These are phyloP conservation scores for Limonium bicolor DNA, from an alignment of 148 eudicot genomes.

Conservation along the genomic window DNA sequence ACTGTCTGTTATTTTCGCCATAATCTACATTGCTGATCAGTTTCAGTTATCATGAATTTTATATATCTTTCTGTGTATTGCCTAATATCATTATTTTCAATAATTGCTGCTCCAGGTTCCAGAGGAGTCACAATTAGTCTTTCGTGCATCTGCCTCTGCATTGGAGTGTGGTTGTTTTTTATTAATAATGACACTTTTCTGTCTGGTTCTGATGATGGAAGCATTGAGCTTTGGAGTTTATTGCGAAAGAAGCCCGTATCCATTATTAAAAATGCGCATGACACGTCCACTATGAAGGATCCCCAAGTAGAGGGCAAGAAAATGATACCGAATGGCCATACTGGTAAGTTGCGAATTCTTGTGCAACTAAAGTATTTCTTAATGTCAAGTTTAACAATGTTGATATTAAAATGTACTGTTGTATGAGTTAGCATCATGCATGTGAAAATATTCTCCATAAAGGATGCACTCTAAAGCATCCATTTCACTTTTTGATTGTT, in stretches of 20 bases:
- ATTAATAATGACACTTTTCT: slow-evolving; percentile 73
- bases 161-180: slow-evolving; percentile 83
- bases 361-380: no score
- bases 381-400: no score
- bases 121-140: slow-evolving; percentile 71
- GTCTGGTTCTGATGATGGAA: slow-evolving; percentile 96
- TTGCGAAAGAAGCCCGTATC: slow-evolving; percentile 77
- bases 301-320: slow-evolving; percentile 16
- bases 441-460: no score
- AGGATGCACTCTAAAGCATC: no score
- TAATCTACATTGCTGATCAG: no score
- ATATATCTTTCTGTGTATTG: background rate
- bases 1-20: no score
- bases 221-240: slow-evolving; percentile 79
- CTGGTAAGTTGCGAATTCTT: no score
- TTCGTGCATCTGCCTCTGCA: slow-evolving; percentile 75
- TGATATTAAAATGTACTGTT: no score
- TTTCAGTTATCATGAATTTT: no score
- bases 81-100: background rate
- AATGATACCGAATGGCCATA: slow-evolving; percentile 47
- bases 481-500: no score
- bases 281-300: slow-evolving; percentile 13
- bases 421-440: no score
- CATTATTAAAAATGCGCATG: slow-evolving; percentile 77
- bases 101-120: slow-evolving; percentile 43